Evolutionary conservation across 352 stramenopile species (phyloP).

Genomic region (Elongisporangium senticosum): DNA sequence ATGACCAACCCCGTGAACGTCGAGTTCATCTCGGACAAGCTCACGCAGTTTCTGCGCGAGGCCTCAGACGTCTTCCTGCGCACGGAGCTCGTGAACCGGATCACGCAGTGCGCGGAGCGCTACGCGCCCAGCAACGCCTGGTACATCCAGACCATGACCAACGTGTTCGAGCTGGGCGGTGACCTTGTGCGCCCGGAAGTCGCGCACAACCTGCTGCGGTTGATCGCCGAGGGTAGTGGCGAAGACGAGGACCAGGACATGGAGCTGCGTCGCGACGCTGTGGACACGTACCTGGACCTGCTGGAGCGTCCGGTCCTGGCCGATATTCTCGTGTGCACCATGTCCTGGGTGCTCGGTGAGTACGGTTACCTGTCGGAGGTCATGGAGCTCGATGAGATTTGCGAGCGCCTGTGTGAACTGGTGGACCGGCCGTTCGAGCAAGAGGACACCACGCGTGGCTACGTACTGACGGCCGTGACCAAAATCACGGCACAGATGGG

Average conservation of each 20-base stretch:
- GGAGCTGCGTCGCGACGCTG: constrained; percentile 93
- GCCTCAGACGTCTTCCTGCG: constrained; percentile 97
- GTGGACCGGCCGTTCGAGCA: constrained; percentile 83
- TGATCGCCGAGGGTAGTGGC: constrained; percentile 97
- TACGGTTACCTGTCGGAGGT: constrained; percentile 96
- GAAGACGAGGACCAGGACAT: constrained; percentile 97
- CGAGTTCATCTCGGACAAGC: constrained; percentile 99
- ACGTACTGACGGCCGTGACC: constrained; percentile 95
- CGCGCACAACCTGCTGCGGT: constrained; percentile 96
- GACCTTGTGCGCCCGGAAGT: constrained; percentile 97
- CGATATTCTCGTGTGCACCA: constrained; percentile 95
- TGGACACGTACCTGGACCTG: constrained; percentile 96
- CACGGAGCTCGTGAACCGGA: constrained; percentile 95
- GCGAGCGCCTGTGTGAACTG: constrained; percentile 92
- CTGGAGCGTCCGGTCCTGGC: constrained; percentile 94
- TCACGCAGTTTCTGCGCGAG: constrained; percentile 94
- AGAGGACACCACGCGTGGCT: constrained; percentile 91
- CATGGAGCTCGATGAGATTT: constrained; percentile 93
- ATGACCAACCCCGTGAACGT: constrained; percentile 99
- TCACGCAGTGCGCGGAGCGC: constrained; percentile 97
- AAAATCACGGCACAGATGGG: constrained; percentile 97
- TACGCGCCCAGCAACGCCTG: constrained; percentile 97
- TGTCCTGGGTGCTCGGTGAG: constrained; percentile 98
- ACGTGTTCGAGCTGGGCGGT: constrained; percentile 93
- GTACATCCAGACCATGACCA: constrained; percentile 99